Conservation (phyloP, 768 basidiomycete species). For the Leccinum subgranulosum region DNA sequence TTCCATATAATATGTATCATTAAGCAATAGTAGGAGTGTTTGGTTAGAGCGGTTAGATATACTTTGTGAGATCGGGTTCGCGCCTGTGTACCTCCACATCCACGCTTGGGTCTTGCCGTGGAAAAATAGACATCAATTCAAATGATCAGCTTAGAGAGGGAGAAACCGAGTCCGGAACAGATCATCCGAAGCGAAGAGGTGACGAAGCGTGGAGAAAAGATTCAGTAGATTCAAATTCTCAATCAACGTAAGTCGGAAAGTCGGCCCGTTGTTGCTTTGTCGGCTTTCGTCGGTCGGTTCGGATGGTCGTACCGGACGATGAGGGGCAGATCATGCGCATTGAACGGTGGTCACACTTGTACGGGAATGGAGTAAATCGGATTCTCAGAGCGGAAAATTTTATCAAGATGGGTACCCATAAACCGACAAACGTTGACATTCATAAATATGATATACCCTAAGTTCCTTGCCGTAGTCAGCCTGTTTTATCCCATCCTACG, state of each 20-base stretch:
- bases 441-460: too few relatives aligned
- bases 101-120: background rate
- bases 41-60: background rate
- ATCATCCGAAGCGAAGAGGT: too few relatives aligned
- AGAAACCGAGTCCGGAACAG: too few relatives aligned
- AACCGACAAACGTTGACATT: too few relatives aligned
- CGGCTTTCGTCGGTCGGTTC: background rate
- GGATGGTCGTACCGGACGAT: background rate
- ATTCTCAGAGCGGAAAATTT: background rate
- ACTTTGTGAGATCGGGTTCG: background rate
- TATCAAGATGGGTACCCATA: too few relatives aligned
- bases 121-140: background rate
- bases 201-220: too few relatives aligned
- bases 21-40: background rate
- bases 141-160: too few relatives aligned
- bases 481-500: too few relatives aligned
- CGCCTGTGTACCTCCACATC: too few relatives aligned
- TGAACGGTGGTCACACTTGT: background rate
- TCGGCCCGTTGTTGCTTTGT: background rate
- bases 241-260: background rate
- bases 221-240: background rate
- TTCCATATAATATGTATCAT: background rate
- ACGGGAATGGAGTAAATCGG: too few relatives aligned
- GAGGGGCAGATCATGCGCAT: background rate
- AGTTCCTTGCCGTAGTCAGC: too few relatives aligned